Conservation (phyloP, 345 rosid species). For the Litchi chinensis region DNA sequence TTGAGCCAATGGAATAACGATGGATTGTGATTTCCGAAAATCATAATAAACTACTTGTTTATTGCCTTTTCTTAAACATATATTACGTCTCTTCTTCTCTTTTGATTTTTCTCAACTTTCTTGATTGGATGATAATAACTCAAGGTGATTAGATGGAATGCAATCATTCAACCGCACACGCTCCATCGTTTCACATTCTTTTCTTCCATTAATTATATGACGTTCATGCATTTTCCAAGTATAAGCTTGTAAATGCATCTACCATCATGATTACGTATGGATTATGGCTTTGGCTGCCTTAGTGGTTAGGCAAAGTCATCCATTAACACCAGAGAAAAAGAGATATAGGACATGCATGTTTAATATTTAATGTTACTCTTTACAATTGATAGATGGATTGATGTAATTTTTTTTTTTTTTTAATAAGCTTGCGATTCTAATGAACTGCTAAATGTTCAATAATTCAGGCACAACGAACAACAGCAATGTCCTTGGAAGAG, state of each 20-base stretch:
- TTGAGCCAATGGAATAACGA: background rate
- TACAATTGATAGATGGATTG: background rate
- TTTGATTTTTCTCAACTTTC: background rate
- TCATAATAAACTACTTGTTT: background rate
- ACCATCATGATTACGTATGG: background rate
- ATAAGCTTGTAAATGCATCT: too few relatives aligned
- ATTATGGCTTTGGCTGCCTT: too few relatives aligned
- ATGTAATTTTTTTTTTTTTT: background rate
- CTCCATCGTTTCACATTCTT: slow-evolving; percentile 15
- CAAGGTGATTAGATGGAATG: too few relatives aligned
- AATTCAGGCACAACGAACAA: background rate
- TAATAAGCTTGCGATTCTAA: background rate
- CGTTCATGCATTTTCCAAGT: too few relatives aligned
- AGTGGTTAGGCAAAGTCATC: too few relatives aligned
- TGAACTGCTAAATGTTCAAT: background rate
- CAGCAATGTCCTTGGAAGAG: background rate
- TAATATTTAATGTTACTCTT: background rate
- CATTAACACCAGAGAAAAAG: too few relatives aligned
- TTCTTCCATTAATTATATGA: background rate
- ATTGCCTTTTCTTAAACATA: background rate
- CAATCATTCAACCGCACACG: background rate
- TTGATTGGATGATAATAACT: too few relatives aligned
- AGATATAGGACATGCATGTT: background rate
- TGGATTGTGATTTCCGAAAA: background rate
- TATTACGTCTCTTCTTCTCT: background rate